Evolutionary conservation across 768 basidiomycete genomes (phyloP).

Genomic region (Trametes punicea): DNA sequence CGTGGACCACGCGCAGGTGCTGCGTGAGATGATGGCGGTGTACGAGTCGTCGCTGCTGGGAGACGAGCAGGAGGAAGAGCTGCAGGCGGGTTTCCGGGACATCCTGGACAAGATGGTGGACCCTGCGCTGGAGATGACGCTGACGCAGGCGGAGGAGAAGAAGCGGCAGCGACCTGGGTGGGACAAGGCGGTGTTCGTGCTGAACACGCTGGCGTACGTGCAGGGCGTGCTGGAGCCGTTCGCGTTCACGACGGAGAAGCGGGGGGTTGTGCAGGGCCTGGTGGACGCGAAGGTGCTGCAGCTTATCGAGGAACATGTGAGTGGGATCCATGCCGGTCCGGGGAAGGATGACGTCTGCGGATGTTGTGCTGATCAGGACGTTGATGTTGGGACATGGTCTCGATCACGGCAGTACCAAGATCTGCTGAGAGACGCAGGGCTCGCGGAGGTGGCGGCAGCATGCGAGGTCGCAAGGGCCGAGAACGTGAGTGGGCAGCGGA

Average conservation of each 20-base stretch:
- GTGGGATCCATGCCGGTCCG: conserved; percentile 29
- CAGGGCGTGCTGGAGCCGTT: conserved; percentile 66
- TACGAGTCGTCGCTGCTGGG: conserved; percentile 84
- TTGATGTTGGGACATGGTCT: neutral
- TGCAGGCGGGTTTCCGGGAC: conserved; percentile 52
- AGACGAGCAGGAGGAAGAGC: conserved; percentile 35
- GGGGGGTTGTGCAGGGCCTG: conserved; percentile 50
- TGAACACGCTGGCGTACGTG: conserved; percentile 84
- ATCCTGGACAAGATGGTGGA: conserved; percentile 84
- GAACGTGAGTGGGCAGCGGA: conserved; percentile 34
- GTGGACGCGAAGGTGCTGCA: conserved; percentile 59
- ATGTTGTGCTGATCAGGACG: neutral
- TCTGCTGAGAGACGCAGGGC: conserved; percentile 53
- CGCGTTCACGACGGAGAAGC: conserved; percentile 63
- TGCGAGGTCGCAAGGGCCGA: conserved; percentile 38
- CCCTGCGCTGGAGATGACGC: conserved; percentile 77
- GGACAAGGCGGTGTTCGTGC: conserved; percentile 79
- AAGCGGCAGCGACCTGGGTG: conserved; percentile 53
- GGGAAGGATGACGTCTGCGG: neutral
- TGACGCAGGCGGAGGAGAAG: conserved; percentile 63
- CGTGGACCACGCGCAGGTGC: conserved; percentile 76
- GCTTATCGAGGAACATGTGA: conserved; percentile 82
- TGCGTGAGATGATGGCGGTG: conserved; percentile 86
- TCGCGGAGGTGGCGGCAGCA: conserved; percentile 44
- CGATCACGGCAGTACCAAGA: conserved; percentile 44